These are phyloP conservation scores for Sinapis alba DNA, from an alignment of 441 rosid genomes.

Conservation along the genomic window DNA sequence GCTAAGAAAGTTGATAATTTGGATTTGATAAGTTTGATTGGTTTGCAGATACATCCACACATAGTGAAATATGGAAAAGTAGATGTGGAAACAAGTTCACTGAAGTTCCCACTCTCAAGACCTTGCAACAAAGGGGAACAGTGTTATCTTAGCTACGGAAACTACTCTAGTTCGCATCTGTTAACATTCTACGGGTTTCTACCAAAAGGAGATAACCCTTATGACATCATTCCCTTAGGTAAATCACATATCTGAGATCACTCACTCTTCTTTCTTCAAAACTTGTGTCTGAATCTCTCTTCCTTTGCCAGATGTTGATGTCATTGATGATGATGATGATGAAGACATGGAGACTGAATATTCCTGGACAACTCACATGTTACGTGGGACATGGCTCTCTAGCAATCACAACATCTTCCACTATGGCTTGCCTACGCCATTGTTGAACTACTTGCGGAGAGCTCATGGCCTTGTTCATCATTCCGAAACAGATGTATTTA, in stretches of 20 bases:
- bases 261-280: conserved; percentile 12
- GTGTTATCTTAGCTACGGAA: conserved; percentile 91
- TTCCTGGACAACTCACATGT: conserved; percentile 75
- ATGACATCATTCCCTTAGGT: conserved; percentile 87
- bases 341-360: conserved; percentile 42
- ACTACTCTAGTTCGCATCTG: conserved; percentile 78
- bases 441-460: conserved; percentile 65
- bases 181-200: conserved; percentile 86
- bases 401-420: conserved; percentile 63
- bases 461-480: conserved; percentile 59
- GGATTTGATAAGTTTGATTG: conserved; percentile 9
- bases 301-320: conserved; percentile 69
- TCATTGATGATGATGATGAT: conserved; percentile 34
- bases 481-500: conserved; percentile 34
- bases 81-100: conserved; percentile 54
- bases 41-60: conserved; percentile 70
- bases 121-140: conserved; percentile 76
- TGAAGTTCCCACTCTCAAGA: conserved; percentile 81
- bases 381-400: conserved; percentile 93
- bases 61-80: conserved; percentile 83
- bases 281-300: conserved; percentile 5
- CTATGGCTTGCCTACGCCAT: conserved; percentile 84
- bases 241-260: conserved; percentile 20
- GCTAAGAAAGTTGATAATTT: neutral
- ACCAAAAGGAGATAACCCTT: conserved; percentile 78